Evolutionary conservation across 164 flowering plant genomes (phyloP), one percentile per base, ranked within the genome.

Genomic region (Macadamia integrifolia): DNA sequence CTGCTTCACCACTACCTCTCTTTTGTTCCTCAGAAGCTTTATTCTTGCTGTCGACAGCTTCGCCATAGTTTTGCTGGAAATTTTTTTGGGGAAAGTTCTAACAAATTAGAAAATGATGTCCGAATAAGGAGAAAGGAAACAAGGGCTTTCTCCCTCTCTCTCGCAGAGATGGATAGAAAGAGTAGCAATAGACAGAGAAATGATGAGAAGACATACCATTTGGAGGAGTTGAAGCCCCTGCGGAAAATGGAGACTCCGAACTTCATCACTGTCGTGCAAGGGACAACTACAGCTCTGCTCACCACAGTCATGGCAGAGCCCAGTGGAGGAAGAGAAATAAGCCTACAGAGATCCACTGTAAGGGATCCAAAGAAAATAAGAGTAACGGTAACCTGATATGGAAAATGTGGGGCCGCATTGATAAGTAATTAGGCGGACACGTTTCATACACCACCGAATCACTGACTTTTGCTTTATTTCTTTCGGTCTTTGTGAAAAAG

Each of bases 21-120:
- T 82, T 86, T 94, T 94, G 83, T 94, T 92, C 84, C 93, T 87
- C 79, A 94, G 82, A 17, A 94, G 84, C 86, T 94, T 94, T 32
- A 94, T 89, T 84, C 97, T 86, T 52, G 97, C 94, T 68, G 84
- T 85, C 29, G 92, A 84, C 89, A 94, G 83, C 77, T 87, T 90
- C 72, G 96, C 90, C 82, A 82, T 84, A 12, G 97, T 90, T 73
- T 94, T 94, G 79, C 98, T 91, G 77, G 57, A 14, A 15, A 10
- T 0, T 7, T 60, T n/a, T 31, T 15, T 42, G 11, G 0, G 55
- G 31, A 65, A 10, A 8, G 60, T 35, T 35, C 40, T 42, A 35
- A 6, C 31, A 64, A 44, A 62, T 62, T 6, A 15, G 14, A 23
- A 42, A 18, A 55, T 43, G 61, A 0, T 29, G 5, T 35, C 40